Conservation (phyloP, 2,329 filamentous ascomycete genomes). For the Apiospora sp. region DNA sequence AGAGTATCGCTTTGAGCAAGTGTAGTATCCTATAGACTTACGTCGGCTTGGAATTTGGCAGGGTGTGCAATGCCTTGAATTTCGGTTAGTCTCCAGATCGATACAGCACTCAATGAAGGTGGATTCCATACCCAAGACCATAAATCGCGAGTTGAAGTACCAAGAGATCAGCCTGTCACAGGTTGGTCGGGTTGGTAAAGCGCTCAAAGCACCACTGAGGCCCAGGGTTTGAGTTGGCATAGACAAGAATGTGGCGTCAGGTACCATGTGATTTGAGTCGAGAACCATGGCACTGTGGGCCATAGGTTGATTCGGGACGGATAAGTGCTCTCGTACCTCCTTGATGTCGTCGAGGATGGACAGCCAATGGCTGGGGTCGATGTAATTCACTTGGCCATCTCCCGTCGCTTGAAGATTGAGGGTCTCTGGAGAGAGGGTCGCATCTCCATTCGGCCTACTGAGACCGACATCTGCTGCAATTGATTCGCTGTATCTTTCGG, state of each 20-base stretch:
- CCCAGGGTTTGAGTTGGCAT: slow-evolving; percentile 12
- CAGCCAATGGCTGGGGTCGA: slow-evolving; percentile 45
- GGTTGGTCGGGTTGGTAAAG: slow-evolving; percentile 36
- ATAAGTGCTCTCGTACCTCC: slow-evolving; percentile 43
- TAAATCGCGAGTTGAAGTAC: slow-evolving; percentile 40
- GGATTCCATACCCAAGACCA: slow-evolving; percentile 37
- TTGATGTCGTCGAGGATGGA: slow-evolving; percentile 47
- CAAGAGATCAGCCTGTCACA: slow-evolving; percentile 43
- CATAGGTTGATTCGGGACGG: slow-evolving; percentile 25
- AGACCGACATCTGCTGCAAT: neutral
- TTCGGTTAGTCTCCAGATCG: neutral
- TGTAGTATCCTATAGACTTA: slow-evolving; percentile 19
- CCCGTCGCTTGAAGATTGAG: slow-evolving; percentile 30
- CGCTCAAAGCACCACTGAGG: slow-evolving; percentile 32
- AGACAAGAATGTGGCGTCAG: slow-evolving; percentile 29
- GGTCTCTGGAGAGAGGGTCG: slow-evolving; percentile 27
- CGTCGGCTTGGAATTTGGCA: slow-evolving; percentile 39
- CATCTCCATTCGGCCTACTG: slow-evolving; percentile 22
- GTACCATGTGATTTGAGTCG: slow-evolving; percentile 7
- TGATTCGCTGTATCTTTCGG: neutral
- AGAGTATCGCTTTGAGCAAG: neutral
- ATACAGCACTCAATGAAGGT: neutral
- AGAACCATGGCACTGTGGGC: neutral
- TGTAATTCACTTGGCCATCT: slow-evolving; percentile 37
- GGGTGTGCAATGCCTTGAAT: slow-evolving; percentile 36